Evolutionary conservation across 2,329 filamentous ascomycete species (phyloP).

Genomic region (Ophiosphaerella narmari): DNA sequence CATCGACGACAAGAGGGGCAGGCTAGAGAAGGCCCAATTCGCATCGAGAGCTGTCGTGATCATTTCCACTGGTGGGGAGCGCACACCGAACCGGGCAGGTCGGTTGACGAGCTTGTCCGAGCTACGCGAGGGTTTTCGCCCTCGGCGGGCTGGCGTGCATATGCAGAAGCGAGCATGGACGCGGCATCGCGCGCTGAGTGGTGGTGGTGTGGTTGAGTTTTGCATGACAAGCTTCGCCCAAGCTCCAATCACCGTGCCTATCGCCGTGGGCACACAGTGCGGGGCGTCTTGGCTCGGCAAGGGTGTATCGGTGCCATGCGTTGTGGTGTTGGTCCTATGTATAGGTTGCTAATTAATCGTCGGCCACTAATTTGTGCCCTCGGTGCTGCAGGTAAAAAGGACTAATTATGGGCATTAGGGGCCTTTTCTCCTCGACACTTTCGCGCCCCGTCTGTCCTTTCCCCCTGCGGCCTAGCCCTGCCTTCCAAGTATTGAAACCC

Average conservation of each 20-base stretch:
- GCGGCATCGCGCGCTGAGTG: constrained; percentile 34
- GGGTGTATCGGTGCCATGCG: constrained; percentile 23
- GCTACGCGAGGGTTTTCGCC: constrained; percentile 27
- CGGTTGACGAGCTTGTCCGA: constrained; percentile 31
- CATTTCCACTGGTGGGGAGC: constrained; percentile 37
- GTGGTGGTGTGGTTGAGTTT: constrained; percentile 36
- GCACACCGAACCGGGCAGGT: constrained; percentile 39
- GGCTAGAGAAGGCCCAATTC: constrained; percentile 28
- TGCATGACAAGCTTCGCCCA: constrained; percentile 46
- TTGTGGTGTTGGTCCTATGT: constrained; percentile 30
- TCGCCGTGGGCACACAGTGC: constrained; percentile 21
- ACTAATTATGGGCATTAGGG: too few species aligned
- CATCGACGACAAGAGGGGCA: constrained; percentile 7
- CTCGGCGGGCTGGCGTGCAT: constrained; percentile 32
- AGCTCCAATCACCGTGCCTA: constrained; percentile 35
- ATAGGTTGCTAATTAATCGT: constrained; percentile 42
- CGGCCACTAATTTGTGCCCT: constrained; percentile 38
- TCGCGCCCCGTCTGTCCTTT: constrained; percentile 2
- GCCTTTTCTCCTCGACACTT: neutral
- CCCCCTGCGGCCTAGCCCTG: constrained; percentile 25
- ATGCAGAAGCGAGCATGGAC: constrained; percentile 40
- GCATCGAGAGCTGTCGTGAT: constrained; percentile 30
- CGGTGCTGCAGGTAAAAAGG: neutral
- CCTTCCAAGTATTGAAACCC: constrained; percentile 41
- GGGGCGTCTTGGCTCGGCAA: constrained; percentile 6